phyloP scores from a whole-genome alignment of 228 moss, liverwort and hornwort species.

The Sphagnum fallax region DNA sequence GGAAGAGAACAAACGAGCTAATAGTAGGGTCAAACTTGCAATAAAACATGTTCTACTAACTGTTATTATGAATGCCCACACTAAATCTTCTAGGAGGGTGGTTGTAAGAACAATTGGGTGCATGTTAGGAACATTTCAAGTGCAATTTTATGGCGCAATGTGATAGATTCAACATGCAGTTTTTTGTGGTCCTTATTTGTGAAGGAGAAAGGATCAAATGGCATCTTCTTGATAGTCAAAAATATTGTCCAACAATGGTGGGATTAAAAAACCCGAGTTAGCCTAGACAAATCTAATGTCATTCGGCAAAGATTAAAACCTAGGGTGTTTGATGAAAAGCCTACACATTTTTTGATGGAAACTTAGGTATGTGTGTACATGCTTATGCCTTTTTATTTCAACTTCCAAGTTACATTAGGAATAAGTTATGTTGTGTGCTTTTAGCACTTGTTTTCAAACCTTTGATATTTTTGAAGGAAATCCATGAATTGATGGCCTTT shows the following conservation, averaged over 20 bases:
- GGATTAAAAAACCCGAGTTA: background rate
- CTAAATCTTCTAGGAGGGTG: background rate
- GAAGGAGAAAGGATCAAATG: background rate
- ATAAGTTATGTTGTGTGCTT: too few relatives aligned
- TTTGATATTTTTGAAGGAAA: too few relatives aligned
- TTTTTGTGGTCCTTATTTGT: background rate
- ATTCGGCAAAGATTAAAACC: too few relatives aligned
- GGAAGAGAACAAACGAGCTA: background rate
- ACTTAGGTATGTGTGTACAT: too few relatives aligned
- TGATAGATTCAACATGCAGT: background rate
- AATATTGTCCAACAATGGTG: background rate
- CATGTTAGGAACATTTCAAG: conserved; percentile 1
- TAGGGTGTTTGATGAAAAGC: background rate
- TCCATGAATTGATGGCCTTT: too few relatives aligned
- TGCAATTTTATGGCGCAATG: background rate
- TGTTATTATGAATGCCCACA: background rate
- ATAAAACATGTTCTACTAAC: background rate
- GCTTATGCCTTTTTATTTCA: too few relatives aligned
- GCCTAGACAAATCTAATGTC: background rate
- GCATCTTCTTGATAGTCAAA: background rate
- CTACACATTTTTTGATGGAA: conserved; percentile 1
- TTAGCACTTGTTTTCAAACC: too few relatives aligned
- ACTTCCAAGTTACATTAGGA: too few relatives aligned
- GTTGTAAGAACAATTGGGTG: background rate
- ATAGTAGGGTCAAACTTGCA: background rate